phyloP scores from a whole-genome alignment of 306 rosid genomes.

The Heteromeles arbutifolia region DNA sequence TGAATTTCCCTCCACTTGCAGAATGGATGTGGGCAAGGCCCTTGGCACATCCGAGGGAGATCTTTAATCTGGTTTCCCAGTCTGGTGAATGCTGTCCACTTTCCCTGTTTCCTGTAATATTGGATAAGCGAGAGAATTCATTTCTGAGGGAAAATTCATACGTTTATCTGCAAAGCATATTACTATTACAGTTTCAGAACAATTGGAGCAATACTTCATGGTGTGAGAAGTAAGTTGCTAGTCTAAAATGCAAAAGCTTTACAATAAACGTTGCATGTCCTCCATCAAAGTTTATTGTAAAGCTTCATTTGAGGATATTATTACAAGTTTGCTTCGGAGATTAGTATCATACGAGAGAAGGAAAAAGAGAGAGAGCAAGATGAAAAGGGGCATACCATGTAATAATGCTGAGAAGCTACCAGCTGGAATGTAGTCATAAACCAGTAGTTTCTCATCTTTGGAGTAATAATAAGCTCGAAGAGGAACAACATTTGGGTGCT shows the following conservation, averaged over 20 bases:
- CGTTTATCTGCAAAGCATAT: neutral
- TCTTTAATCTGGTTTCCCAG: constrained; percentile 78
- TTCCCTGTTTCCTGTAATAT: constrained; percentile 60
- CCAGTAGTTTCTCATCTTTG: constrained; percentile 70
- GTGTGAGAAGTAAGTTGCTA: neutral
- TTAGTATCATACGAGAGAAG: neutral
- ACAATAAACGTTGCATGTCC: neutral
- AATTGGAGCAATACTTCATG: neutral
- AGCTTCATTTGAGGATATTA: neutral
- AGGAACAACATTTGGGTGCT: constrained; percentile 55
- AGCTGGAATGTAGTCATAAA: constrained; percentile 45
- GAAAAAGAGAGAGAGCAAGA: neutral
- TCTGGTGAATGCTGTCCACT: constrained; percentile 52
- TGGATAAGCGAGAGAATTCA: neutral
- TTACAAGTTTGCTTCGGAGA: neutral
- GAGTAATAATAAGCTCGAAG: constrained; percentile 71
- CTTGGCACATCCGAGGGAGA: constrained; percentile 68
- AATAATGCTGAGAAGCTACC: constrained; percentile 56
- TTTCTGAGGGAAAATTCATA: neutral
- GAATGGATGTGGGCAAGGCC: constrained; percentile 82
- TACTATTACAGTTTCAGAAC: neutral
- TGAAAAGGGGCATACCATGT: constrained; percentile 45
- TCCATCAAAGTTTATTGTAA: neutral
- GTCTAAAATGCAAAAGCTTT: neutral
- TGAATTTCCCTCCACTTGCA: constrained; percentile 53